Conservation (phyloP, 2,329 filamentous ascomycete species). For the Thermochaetoides dissita region DNA sequence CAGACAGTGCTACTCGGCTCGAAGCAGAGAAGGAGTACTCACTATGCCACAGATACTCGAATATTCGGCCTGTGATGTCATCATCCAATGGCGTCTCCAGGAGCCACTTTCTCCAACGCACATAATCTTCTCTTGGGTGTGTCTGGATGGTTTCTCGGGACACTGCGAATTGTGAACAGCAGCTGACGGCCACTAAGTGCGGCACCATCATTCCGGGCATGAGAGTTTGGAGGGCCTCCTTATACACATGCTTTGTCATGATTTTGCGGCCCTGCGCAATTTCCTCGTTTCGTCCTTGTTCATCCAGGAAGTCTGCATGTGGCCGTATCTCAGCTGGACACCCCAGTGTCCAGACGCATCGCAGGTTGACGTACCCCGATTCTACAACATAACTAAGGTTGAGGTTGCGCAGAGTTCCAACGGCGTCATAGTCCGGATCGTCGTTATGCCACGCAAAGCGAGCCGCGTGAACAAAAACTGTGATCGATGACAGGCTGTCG, state of each 20-base stretch:
- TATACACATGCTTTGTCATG: slow-evolving; percentile 29
- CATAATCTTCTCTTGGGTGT: slow-evolving; percentile 38
- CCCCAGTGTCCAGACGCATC: slow-evolving; percentile 44
- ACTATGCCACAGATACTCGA: slow-evolving; percentile 55
- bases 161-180: slow-evolving; percentile 53
- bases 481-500: slow-evolving; percentile 28
- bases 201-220: slow-evolving; percentile 31
- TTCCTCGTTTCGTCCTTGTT: background rate
- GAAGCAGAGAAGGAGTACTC: slow-evolving; percentile 15
- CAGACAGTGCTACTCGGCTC: background rate
- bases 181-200: slow-evolving; percentile 38
- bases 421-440: slow-evolving; percentile 39
- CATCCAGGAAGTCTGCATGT: slow-evolving; percentile 15
- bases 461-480: slow-evolving; percentile 34
- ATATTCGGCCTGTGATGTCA: slow-evolving; percentile 41
- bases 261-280: slow-evolving; percentile 8
- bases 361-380: slow-evolving; percentile 45
- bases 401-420: slow-evolving; percentile 34
- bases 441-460: slow-evolving; percentile 41
- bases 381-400: slow-evolving; percentile 35
- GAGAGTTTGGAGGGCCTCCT: slow-evolving; percentile 28
- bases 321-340: slow-evolving; percentile 37
- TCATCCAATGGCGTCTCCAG: slow-evolving; percentile 40
- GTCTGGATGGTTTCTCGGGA: slow-evolving; percentile 35
- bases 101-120: slow-evolving; percentile 45